Evolutionary conservation across 169 alveolate species (phyloP).

Genomic region (Plasmodium vivax): DNA sequence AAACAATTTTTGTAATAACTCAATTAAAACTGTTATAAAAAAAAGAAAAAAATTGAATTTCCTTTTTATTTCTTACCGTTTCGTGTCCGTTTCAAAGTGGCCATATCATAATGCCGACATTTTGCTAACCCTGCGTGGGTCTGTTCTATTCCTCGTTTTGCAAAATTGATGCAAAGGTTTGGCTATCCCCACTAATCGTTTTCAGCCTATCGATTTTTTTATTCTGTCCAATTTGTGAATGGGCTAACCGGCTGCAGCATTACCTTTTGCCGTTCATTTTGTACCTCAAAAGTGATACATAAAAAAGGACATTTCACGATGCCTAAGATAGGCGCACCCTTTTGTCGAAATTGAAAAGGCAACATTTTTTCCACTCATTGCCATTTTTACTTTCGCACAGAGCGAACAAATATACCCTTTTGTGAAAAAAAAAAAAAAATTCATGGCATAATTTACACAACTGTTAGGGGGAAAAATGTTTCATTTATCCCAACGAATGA

Average conservation of each 20-base stretch:
- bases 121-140: background rate
- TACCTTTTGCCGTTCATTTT: background rate
- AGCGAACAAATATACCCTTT: background rate
- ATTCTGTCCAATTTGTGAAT: background rate
- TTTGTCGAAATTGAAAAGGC: background rate
- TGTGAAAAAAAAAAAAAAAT: background rate
- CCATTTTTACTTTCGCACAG: background rate
- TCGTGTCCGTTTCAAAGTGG: background rate
- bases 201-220: background rate
- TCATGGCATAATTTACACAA: background rate
- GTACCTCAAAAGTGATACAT: background rate
- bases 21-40: background rate
- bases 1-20: background rate
- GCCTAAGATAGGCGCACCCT: background rate
- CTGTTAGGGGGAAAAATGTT: background rate
- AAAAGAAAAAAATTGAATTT: background rate
- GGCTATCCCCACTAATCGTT: background rate
- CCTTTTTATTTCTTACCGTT: background rate
- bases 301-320: background rate
- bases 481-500: background rate
- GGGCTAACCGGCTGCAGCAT: background rate
- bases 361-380: background rate
- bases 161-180: background rate
- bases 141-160: background rate
- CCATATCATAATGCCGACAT: background rate